A percentile compares a stretch with the other conserved stretches of the same genome.
Conservation (phyloP, 805 yeast species). For the Sugiyamaella chiloensis region DNA sequence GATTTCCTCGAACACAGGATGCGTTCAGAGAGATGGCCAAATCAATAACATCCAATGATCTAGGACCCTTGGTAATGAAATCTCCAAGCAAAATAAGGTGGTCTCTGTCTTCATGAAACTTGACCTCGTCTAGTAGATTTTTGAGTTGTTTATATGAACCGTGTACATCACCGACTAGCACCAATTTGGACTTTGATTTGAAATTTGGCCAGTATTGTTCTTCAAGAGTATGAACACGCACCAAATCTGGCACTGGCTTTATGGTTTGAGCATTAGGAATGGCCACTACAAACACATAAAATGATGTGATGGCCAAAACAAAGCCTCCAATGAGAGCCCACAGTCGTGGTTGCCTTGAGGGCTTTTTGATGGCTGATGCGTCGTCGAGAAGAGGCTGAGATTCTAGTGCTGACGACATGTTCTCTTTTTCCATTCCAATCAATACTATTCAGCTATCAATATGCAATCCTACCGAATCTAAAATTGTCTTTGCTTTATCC, state of each 20-base stretch:
- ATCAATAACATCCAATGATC: constrained; percentile 66
- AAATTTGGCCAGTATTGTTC: constrained; percentile 13
- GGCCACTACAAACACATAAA: constrained; percentile 18
- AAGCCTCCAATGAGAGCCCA: not conserved
- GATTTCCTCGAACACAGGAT: constrained; percentile 84
- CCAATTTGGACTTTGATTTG: constrained; percentile 41
- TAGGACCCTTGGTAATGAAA: constrained; percentile 79
- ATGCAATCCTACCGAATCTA: too few species aligned
- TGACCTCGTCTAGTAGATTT: constrained; percentile 50
- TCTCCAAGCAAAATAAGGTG: constrained; percentile 76
- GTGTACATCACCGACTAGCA: constrained; percentile 85
- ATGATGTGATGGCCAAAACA: not conserved
- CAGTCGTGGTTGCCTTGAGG: not conserved
- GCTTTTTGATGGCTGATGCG: not conserved
- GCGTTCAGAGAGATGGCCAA: constrained; percentile 56
- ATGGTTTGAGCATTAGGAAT: constrained; percentile 17
- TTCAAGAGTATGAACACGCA: constrained; percentile 16
- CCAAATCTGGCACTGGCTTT: constrained; percentile 23
- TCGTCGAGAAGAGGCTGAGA: not conserved
- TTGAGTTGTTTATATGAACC: constrained; percentile 62
- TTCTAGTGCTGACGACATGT: not conserved
- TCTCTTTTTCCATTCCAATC: too few species aligned
- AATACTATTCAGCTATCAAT: too few species aligned
- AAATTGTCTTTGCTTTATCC: too few species aligned
- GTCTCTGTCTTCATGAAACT: constrained; percentile 43